These are phyloP conservation scores for Trichoderma simmonsii DNA, from an alignment of 2,329 filamentous ascomycete genomes.

Conservation along the genomic window DNA sequence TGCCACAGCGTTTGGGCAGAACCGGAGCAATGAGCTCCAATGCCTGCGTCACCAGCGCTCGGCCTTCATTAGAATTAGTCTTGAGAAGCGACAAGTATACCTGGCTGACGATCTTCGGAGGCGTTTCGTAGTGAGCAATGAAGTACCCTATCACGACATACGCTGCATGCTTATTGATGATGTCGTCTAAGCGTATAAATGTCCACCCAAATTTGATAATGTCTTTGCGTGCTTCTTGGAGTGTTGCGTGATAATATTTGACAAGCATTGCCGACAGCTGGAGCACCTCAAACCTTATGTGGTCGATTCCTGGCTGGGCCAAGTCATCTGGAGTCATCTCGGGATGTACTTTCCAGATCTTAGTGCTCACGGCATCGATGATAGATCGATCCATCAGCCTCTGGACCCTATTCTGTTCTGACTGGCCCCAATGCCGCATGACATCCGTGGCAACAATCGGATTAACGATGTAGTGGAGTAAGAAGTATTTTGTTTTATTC, in stretches of 20 bases:
- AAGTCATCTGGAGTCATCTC: slow-evolving; percentile 80
- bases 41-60: slow-evolving; percentile 87
- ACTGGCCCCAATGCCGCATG: slow-evolving; percentile 71
- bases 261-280: slow-evolving; percentile 93
- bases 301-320: slow-evolving; percentile 82
- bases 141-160: slow-evolving; percentile 98
- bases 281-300: slow-evolving; percentile 91
- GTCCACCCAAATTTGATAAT: slow-evolving; percentile 99
- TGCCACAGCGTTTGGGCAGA: slow-evolving; percentile 76
- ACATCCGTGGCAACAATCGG: slow-evolving; percentile 96
- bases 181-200: slow-evolving; percentile 95
- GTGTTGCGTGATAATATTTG: slow-evolving; percentile 85
- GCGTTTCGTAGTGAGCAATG: slow-evolving; percentile 94
- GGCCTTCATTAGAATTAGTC: slow-evolving; percentile 92
- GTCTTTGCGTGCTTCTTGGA: slow-evolving; percentile 91
- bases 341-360: slow-evolving; percentile 88
- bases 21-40: slow-evolving; percentile 94
- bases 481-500: slow-evolving; percentile 89
- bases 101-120: slow-evolving; percentile 90
- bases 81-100: slow-evolving; percentile 89
- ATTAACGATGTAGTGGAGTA: slow-evolving; percentile 89
- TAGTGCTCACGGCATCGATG: slow-evolving; percentile 85
- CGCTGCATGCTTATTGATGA: slow-evolving; percentile 97
- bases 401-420: slow-evolving; percentile 54
- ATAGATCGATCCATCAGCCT: slow-evolving; percentile 81